Evolutionary conservation across 2,329 filamentous ascomycete genomes (phyloP).

Genomic region (Emericellopsis cladophorae): DNA sequence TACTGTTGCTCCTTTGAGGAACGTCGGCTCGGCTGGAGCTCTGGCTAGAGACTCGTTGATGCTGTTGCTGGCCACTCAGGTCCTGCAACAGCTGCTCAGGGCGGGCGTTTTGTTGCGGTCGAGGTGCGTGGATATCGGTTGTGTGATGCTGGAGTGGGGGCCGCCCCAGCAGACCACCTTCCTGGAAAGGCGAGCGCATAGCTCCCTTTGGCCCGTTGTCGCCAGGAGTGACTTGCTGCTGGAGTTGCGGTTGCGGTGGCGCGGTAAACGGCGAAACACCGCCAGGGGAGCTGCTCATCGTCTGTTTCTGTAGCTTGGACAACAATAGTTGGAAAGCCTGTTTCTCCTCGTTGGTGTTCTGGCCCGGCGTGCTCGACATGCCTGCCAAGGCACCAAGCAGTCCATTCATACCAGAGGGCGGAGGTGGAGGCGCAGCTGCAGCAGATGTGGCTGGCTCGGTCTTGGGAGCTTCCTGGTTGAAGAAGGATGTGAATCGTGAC

Average conservation of each 20-base stretch:
- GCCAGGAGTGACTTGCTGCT: neutral
- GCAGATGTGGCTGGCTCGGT: constrained; percentile 1
- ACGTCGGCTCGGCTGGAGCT: constrained; percentile 32
- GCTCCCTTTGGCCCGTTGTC: neutral
- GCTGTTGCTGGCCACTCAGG: constrained; percentile 35
- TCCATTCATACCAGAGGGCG: constrained; percentile 3
- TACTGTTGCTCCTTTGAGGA: constrained; percentile 39
- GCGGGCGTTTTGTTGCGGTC: constrained; percentile 37
- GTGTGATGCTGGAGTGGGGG: constrained; percentile 30
- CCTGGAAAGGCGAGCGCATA: constrained; percentile 26
- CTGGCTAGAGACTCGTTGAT: constrained; percentile 42
- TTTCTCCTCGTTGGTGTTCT: constrained; percentile 53
- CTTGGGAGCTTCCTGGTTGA: constrained; percentile 18
- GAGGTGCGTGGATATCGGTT: constrained; percentile 36
- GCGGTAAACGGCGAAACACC: constrained; percentile 28
- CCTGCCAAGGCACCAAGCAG: constrained; percentile 1
- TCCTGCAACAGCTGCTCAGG: constrained; percentile 51
- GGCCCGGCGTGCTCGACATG: neutral
- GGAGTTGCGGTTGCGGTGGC: constrained; percentile 9
- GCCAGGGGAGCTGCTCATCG: constrained; percentile 30
- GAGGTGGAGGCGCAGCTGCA: neutral
- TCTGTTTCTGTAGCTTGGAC: constrained; percentile 62
- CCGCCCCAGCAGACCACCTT: constrained; percentile 28
- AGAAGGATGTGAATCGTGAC: constrained; percentile 79
- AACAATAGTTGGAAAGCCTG: constrained; percentile 76